A percentile compares a stretch with the other conserved stretches of the same genome.
Evolutionary conservation across 2,329 filamentous ascomycete species (phyloP).

Genomic region (Ophiostoma quercus): DNA sequence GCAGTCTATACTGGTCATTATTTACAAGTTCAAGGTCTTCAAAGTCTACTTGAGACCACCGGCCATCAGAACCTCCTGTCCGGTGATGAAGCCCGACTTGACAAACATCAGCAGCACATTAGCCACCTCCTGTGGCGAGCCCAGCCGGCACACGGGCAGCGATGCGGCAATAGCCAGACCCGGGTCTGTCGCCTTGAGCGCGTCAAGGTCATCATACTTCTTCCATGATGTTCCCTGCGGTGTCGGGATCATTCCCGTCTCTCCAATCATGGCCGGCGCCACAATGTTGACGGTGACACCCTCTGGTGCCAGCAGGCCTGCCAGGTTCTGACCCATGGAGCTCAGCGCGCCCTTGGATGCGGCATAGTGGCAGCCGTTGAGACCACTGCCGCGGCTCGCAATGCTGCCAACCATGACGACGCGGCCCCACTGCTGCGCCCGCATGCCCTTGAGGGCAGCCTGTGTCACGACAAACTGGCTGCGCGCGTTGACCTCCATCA

Average conservation of each 20-base stretch:
- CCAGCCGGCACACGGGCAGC: slow-evolving; percentile 19
- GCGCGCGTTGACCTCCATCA: slow-evolving; percentile 56
- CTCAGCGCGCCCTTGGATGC: slow-evolving; percentile 21
- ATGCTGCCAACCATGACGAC: slow-evolving; percentile 22
- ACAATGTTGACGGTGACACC: slow-evolving; percentile 22
- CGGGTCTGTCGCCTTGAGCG: slow-evolving; percentile 19
- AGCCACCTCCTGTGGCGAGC: slow-evolving; percentile 20
- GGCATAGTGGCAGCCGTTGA: slow-evolving; percentile 22
- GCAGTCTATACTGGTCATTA: slow-evolving; percentile 5
- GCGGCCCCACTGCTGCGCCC: slow-evolving; percentile 54
- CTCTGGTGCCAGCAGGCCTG: slow-evolving; percentile 20
- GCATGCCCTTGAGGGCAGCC: slow-evolving; percentile 57
- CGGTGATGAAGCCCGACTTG: slow-evolving; percentile 20
- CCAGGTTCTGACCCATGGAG: slow-evolving; percentile 21
- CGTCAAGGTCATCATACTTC: slow-evolving; percentile 17
- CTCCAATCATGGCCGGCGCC: slow-evolving; percentile 21
- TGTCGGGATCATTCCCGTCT: slow-evolving; percentile 22
- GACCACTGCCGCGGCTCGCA: slow-evolving; percentile 18
- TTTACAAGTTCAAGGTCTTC: background rate
- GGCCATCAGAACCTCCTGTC: slow-evolving; percentile 17
- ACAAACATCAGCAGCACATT: slow-evolving; percentile 22
- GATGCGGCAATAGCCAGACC: slow-evolving; percentile 20
- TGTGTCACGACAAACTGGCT: slow-evolving; percentile 59
- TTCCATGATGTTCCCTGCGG: slow-evolving; percentile 13
- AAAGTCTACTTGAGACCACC: slow-evolving; percentile 17